A percentile compares a stretch with the other conserved stretches of the same genome.
phyloP scores from a whole-genome alignment of 78 protist genomes.

The Dictyostelium purpureum region DNA sequence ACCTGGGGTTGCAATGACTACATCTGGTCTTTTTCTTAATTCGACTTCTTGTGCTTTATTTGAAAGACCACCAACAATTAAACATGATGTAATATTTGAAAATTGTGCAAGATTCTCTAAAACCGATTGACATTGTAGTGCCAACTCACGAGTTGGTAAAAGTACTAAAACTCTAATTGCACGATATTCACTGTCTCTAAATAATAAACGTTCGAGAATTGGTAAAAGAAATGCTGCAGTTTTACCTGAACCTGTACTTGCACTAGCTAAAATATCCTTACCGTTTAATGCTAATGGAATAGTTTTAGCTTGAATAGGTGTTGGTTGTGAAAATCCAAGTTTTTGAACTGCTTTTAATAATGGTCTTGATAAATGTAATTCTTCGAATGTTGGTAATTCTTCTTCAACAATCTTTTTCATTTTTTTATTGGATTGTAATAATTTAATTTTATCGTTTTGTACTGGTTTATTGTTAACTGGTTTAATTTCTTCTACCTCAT shows the following conservation, averaged over 20 bases:
- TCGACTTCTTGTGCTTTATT: constrained; percentile 80
- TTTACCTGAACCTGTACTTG: constrained; percentile 95
- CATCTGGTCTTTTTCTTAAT: constrained; percentile 84
- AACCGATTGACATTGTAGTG: constrained; percentile 89
- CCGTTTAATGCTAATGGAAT: constrained; percentile 89
- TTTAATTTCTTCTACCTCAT: constrained; percentile 2
- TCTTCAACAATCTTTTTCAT: constrained; percentile 42
- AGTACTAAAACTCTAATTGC: constrained; percentile 72
- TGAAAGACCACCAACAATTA: constrained; percentile 91
- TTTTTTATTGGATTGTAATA: constrained; percentile 61
- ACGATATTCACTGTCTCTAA: constrained; percentile 20
- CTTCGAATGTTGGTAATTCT: constrained; percentile 73
- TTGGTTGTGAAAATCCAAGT: constrained; percentile 72
- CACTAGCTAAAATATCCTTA: constrained; percentile 88
- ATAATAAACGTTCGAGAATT: constrained; percentile 83
- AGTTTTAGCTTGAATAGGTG: constrained; percentile 80
- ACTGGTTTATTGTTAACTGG: not conserved
- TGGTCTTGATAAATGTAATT: constrained; percentile 73
- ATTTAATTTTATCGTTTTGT: constrained; percentile 42
- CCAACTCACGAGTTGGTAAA: constrained; percentile 95
- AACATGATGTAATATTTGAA: constrained; percentile 81
- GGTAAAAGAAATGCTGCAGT: constrained; percentile 95
- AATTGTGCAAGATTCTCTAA: constrained; percentile 76
- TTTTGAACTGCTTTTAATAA: constrained; percentile 52
- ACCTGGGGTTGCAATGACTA: constrained; percentile 97